phyloP scores from a whole-genome alignment of 2,329 filamentous ascomycete genomes.

The Sphaceloma murrayae region DNA sequence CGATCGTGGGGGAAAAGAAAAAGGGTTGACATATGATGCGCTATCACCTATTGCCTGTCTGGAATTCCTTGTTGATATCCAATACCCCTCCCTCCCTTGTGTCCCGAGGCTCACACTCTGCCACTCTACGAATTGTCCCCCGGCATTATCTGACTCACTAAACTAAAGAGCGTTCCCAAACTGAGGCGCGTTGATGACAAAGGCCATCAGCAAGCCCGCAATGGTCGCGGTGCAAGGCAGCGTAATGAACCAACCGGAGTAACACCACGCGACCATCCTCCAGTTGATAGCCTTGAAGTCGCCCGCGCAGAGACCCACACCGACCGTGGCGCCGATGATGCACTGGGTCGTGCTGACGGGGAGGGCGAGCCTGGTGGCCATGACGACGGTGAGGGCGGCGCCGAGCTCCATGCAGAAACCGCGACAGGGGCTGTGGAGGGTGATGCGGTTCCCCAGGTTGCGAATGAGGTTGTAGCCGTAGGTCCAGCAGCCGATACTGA shows the following conservation, averaged over 20 bases:
- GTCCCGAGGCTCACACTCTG: background rate
- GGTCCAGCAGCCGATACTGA: conserved; percentile 49
- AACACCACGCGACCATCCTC: conserved; percentile 52
- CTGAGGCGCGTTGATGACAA: conserved; percentile 49
- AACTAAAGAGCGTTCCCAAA: background rate
- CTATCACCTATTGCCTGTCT: no score
- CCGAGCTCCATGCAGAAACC: conserved; percentile 53
- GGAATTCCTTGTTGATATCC: no score
- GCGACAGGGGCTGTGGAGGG: conserved; percentile 50
- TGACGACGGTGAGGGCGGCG: conserved; percentile 50
- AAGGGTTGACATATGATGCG: no score
- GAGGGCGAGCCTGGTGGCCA: conserved; percentile 52
- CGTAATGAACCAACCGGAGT: conserved; percentile 51
- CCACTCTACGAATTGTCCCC: background rate
- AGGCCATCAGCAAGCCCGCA: conserved; percentile 50
- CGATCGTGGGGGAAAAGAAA: background rate
- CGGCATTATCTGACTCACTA: background rate
- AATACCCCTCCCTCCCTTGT: background rate
- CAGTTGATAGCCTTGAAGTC: conserved; percentile 51
- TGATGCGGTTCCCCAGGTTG: conserved; percentile 51
- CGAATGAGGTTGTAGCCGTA: conserved; percentile 56
- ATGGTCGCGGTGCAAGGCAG: conserved; percentile 48
- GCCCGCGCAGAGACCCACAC: conserved; percentile 51
- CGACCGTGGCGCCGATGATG: conserved; percentile 52
- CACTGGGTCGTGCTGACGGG: conserved; percentile 57